Conservation (phyloP, 192 early-diverging fungal genomes). For the Phycomyces nitens region DNA sequence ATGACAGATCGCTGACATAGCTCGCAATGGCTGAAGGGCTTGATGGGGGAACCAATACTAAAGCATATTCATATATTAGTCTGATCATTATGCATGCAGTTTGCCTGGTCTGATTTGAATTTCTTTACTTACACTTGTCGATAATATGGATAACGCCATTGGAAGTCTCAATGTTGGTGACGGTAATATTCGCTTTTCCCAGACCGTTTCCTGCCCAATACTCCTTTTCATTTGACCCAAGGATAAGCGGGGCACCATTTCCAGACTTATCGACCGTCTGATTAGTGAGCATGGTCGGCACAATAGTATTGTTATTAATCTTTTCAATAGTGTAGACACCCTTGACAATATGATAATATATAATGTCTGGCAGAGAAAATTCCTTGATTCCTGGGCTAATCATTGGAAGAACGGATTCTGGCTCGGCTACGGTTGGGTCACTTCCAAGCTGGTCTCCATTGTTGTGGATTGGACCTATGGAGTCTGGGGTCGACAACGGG, state of each 20-base stretch:
- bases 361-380: not conserved
- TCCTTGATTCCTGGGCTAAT: not conserved
- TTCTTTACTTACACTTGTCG: slow-evolving; percentile 3
- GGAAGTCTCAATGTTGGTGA: not conserved
- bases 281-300: not conserved
- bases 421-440: too few relatives aligned
- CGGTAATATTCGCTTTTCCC: not conserved
- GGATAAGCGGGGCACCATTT: slow-evolving; percentile 3
- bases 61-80: not conserved
- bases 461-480: too few relatives aligned
- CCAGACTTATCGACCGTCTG: not conserved
- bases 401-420: not conserved
- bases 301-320: not conserved
- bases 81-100: too few relatives aligned
- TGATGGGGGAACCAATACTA: not conserved
- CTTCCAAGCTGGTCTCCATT: too few relatives aligned
- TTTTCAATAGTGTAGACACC: not conserved
- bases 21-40: not conserved
- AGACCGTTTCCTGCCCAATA: slow-evolving; percentile 4
- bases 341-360: not conserved
- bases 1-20: slow-evolving; percentile 1
- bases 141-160: slow-evolving; percentile 7
- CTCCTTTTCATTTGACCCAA: not conserved
- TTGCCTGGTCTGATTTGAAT: not conserved
- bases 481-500: too few relatives aligned